Base-by-base conservation (phyloP, 2,329 filamentous ascomycete species). In the Cercospora nicotianae region DNA sequence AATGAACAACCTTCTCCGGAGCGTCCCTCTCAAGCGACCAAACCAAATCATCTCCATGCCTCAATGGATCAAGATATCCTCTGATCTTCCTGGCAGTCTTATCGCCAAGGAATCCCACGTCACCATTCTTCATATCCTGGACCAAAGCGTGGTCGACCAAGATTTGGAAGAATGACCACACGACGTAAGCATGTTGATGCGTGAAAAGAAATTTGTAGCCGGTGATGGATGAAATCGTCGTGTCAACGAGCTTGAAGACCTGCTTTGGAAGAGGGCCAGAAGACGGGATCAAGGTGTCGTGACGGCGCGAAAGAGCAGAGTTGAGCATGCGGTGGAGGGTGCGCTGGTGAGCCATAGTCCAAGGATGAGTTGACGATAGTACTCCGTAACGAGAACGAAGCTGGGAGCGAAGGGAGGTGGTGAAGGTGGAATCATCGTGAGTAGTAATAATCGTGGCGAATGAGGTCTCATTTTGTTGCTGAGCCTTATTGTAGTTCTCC, bases 251-350 rank as follows among this genome's bases (percentile, higher is more conserved):
- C 8, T 65, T 26, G 9, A 51, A 59, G 12, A 77, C 69, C 18
- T 69, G 60, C 0, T 63, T 42, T 5, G 75, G 74, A 2, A 78
- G 59, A 5, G 65, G 70, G 8, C 73, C 72, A 5, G 67, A 61
- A 2, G 59, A 63, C 0, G 77, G 77, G n/a, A 79, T 73, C 8
- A 79, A 70, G 30, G 70, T 73, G 57, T 77, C 74, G 13, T 64
- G 30, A 10, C 73, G 72, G 18, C 70, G 64, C 30, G 68, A 72
- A 33, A 70, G 67, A 66, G 70, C 65, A 1, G 77, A 78, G 71
- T 78, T 78, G 59, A 76, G 74, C 73, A 79, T 76, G 39, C 78
- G 76, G 63, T 79, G 77, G 6, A 79, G 69, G 2, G 77, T 79
- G 28, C 77, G 77, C 68, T 78, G 77, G 67, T 79, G 78, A 10